Evolutionary conservation across 2,329 filamentous ascomycete species (phyloP).

Genomic region (Colletotrichum karsti): DNA sequence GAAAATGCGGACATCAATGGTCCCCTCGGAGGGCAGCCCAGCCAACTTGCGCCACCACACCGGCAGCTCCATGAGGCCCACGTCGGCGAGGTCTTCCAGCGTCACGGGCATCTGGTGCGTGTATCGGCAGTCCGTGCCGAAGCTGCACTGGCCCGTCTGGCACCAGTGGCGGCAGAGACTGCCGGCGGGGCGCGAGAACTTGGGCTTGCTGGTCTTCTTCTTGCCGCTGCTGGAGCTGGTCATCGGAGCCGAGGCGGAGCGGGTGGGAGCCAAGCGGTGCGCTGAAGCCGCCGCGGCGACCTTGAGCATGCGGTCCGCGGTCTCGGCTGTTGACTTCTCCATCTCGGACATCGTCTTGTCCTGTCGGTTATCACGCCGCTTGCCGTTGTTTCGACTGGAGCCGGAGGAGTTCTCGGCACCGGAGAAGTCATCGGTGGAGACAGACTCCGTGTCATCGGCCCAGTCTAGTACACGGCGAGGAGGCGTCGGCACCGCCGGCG

Average conservation of each 20-base stretch:
- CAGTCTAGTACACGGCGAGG: constrained; percentile 14
- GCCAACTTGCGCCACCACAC: constrained; percentile 46
- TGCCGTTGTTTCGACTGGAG: background rate
- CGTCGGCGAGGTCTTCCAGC: constrained; percentile 45
- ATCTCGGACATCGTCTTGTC: background rate
- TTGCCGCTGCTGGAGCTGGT: background rate
- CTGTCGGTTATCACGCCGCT: background rate
- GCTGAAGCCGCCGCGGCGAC: background rate
- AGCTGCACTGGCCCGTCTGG: constrained; percentile 55
- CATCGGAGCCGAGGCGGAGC: background rate
- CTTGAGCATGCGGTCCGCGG: constrained; percentile 8
- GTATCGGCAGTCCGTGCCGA: constrained; percentile 51
- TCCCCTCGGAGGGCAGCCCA: constrained; percentile 11
- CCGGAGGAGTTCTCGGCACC: constrained; percentile 3
- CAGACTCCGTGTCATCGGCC: constrained; percentile 24
- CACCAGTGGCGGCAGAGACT: constrained; percentile 58
- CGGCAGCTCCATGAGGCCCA: constrained; percentile 52
- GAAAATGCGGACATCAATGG: constrained; percentile 24
- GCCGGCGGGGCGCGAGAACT: constrained; percentile 6
- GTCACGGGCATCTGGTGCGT: constrained; percentile 57
- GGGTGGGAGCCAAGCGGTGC: background rate
- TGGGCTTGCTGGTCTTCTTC: constrained; percentile 10
- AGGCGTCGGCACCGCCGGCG: background rate
- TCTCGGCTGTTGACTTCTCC: constrained; percentile 3
- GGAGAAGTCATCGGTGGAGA: constrained; percentile 22